These are phyloP conservation scores for Fraxinus cuspidata DNA, from an alignment of 257 asterid species.

Conservation along the genomic window DNA sequence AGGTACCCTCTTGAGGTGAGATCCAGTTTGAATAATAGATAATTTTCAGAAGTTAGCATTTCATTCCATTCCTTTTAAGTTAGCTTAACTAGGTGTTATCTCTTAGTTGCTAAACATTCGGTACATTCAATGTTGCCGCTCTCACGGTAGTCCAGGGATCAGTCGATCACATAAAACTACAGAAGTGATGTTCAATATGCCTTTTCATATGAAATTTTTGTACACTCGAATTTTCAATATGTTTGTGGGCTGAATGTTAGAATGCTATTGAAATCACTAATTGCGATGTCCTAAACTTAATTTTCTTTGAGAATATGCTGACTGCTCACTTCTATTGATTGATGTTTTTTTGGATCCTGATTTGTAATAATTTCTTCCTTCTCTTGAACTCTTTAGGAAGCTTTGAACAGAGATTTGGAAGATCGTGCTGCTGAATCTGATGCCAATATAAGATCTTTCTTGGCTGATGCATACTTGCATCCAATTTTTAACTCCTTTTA, in stretches of 20 bases:
- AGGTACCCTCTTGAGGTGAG: slow-evolving; percentile 89
- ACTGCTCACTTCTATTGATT: not conserved
- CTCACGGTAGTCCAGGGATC: too few relatives aligned
- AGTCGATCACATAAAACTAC: too few relatives aligned
- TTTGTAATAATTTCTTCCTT: not conserved
- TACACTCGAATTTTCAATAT: too few relatives aligned
- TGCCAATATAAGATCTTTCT: slow-evolving; percentile 48
- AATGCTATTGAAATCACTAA: too few relatives aligned
- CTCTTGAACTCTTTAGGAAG: slow-evolving; percentile 63
- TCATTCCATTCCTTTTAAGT: not conserved
- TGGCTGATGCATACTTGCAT: slow-evolving; percentile 91
- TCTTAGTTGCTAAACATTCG: not conserved
- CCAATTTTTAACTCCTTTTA: slow-evolving; percentile 87
- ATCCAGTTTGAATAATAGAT: not conserved
- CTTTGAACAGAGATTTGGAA: slow-evolving; percentile 70
- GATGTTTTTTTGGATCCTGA: not conserved
- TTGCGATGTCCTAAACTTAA: too few relatives aligned
- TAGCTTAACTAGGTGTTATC: not conserved
- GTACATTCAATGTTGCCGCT: too few relatives aligned
- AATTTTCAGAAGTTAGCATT: not conserved
- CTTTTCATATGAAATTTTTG: too few relatives aligned
- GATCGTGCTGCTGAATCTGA: slow-evolving; percentile 58
- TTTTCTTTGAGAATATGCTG: not conserved
- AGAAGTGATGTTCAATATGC: too few relatives aligned
- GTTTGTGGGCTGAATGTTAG: too few relatives aligned